Evolutionary conservation across 371 early-diverging fungal species (phyloP).

Genomic region (Massospora cicadina): DNA sequence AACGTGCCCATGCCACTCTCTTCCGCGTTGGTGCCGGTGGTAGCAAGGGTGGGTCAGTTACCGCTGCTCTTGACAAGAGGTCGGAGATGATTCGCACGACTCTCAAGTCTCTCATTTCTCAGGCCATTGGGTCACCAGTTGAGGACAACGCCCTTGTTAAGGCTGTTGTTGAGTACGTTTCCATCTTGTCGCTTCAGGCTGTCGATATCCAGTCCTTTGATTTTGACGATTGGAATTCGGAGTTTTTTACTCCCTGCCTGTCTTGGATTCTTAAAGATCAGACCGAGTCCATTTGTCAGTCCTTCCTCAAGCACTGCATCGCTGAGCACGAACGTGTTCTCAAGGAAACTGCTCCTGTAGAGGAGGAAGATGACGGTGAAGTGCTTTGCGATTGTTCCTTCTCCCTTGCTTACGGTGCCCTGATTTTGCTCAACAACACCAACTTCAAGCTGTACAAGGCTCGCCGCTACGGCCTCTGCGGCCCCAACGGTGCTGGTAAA

Average conservation of each 20-base stretch:
- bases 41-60: slow-evolving; percentile 17
- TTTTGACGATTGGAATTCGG: slow-evolving; percentile 27
- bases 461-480: slow-evolving; percentile 69
- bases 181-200: slow-evolving; percentile 26
- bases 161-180: slow-evolving; percentile 24
- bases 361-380: slow-evolving; percentile 50
- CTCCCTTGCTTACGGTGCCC: slow-evolving; percentile 67
- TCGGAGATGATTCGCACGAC: slow-evolving; percentile 16
- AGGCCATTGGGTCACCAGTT: slow-evolving; percentile 10
- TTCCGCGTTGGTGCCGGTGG: slow-evolving; percentile 29
- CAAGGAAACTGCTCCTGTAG: slow-evolving; percentile 27
- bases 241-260: slow-evolving; percentile 30
- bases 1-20: slow-evolving; percentile 32
- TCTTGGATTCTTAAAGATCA: slow-evolving; percentile 29
- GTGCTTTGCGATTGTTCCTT: slow-evolving; percentile 68
- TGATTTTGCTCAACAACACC: slow-evolving; percentile 62
- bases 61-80: slow-evolving; percentile 15
- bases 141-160: slow-evolving; percentile 24
- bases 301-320: slow-evolving; percentile 20
- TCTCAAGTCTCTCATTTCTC: slow-evolving; percentile 16
- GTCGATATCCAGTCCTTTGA: slow-evolving; percentile 31
- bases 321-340: slow-evolving; percentile 26
- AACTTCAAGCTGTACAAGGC: slow-evolving; percentile 58
- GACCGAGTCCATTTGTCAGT: slow-evolving; percentile 17
- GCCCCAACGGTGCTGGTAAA: slow-evolving; percentile 80